Evolutionary conservation across 1,139 yeast species (phyloP), one percentile per base, ranked within the genome.

Genomic region (Sugiyamaella pinicola): DNA sequence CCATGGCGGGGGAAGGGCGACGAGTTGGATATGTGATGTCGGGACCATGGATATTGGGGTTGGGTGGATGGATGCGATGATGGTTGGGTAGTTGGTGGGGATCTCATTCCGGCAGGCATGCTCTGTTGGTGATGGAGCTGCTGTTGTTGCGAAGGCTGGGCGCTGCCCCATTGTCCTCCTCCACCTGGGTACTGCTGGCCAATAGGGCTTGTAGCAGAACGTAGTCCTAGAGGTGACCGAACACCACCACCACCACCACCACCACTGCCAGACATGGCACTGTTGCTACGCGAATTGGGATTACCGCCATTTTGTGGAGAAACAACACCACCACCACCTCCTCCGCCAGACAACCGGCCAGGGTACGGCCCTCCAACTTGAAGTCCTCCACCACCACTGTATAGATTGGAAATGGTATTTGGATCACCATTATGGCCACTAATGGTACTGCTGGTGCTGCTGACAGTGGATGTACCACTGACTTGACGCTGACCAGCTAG

Each of bases 1-100:
- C 98, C 85, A 68, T 90, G 90, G 45, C 98, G 80, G 5, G 99
- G 98, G 65, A 93, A 90, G 0, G 98, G 98, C 2, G 95, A 85
- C 4, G 72, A 69, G 62, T 87, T 82, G 58, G 76, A 75, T 39
- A 91, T 74, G 64, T 82, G 82, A 61, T 80, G 79, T 63, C 88
- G 79, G 47, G 79, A 78, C 98, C 98, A 91, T 1, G 96, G 96
- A 21, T 68, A 71, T 43, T 63, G 85, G 68, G 57, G 68, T 38
- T 49, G 53, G 33, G 46, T 31, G 29, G 46, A 47, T 5, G 35
- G 46, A 18, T 47, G 51, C 7, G 41, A 21, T 6, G 42, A 45
- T 3, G 21, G n/a, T 22, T 31, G 51, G 13, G 41, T 15, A 4
- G 42, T 35, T 3, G 21, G n/a, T 22, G 42, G 51, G 13, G 51